phyloP scores from a whole-genome alignment of 108 stramenopile genomes.

The Thalassiosira profunda region DNA sequence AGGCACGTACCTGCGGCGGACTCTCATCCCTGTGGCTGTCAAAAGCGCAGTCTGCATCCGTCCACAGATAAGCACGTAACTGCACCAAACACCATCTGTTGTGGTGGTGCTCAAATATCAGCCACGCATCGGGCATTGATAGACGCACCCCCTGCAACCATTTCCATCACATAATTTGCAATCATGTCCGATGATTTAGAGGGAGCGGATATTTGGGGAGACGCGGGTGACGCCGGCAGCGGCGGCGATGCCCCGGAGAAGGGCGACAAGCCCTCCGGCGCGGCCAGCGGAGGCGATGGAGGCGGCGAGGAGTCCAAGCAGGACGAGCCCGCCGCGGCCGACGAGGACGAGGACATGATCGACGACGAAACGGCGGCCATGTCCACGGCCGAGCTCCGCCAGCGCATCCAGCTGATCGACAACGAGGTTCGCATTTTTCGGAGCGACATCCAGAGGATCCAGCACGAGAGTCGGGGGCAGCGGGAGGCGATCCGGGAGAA shows the following conservation, averaged over 20 bases:
- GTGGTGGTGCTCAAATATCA: too few relatives aligned
- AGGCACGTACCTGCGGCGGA: too few relatives aligned
- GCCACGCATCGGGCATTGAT: too few relatives aligned
- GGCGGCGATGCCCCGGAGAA: constrained; percentile 38
- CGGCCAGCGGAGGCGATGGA: constrained; percentile 19
- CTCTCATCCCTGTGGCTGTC: too few relatives aligned
- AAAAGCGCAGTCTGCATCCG: too few relatives aligned
- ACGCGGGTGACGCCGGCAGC: constrained; percentile 42
- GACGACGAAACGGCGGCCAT: constrained; percentile 90
- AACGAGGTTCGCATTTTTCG: constrained; percentile 99
- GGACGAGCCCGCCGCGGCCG: constrained; percentile 34
- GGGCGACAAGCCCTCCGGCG: constrained; percentile 30
- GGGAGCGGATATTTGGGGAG: constrained; percentile 97
- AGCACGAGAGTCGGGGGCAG: constrained; percentile 92
- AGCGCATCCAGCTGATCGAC: constrained; percentile 96
- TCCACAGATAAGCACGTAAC: too few relatives aligned
- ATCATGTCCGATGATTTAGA: constrained; percentile 87
- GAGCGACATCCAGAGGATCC: constrained; percentile 94
- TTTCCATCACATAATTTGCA: background rate
- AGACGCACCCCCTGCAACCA: too few relatives aligned
- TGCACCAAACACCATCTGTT: too few relatives aligned
- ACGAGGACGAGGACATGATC: constrained; percentile 42
- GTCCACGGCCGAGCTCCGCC: constrained; percentile 93
- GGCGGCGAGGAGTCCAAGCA: constrained; percentile 45
- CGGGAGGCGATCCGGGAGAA: constrained; percentile 98